Base-by-base conservation (phyloP, 2,329 filamentous ascomycete species). In the Parascedosporium putredinis region DNA sequence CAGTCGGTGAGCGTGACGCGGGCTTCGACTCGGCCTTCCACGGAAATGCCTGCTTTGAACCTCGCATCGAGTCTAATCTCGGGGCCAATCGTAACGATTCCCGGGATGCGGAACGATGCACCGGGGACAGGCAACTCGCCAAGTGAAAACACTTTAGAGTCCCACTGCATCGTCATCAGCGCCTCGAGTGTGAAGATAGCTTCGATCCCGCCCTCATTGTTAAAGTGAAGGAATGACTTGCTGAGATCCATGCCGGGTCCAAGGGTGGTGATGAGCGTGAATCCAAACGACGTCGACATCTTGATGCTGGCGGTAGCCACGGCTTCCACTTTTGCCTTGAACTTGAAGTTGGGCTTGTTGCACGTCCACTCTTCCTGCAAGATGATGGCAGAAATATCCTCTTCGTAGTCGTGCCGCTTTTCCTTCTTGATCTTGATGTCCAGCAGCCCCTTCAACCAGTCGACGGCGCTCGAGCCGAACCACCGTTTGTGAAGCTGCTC, bases 401-500 rank as follows among this genome's bases (percentile, higher is more conserved):
- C 45, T n/a, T 48, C 31, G 9, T 20, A 38, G 16, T 48, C 29
- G n/a, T 48, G 45, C 9, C 29, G 5, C 18, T 36, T 36, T 24
- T 48, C 29, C n/a, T 10, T 48, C 3, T 38, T 48, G 45, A 36
- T 22, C 12, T 38, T 23, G 12, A 22, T 23, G 31, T 22, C 14
- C 20, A 22, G n/a, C 12, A 47, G 53, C 25, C 40, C 54, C 51
- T 18, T 56, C 45, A 61, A 57, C 66, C 58, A 67, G 38, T 58
- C 55, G 33, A 67, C 31, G 25, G 62, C 50, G 48, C 54, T 56
- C 16, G 54, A 38, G 6, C 62, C 63, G 31, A 67, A 67, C 65
- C 64, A 68, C 2, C 64, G 61, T 53, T 66, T 57, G 49, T 68
- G 59, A 0, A 68, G 51, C 8, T 68, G 60, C 2, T 54, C 52